These are phyloP conservation scores for Trypethelium eluteriae DNA, from an alignment of 495 filamentous ascomycete species.

Conservation along the genomic window DNA sequence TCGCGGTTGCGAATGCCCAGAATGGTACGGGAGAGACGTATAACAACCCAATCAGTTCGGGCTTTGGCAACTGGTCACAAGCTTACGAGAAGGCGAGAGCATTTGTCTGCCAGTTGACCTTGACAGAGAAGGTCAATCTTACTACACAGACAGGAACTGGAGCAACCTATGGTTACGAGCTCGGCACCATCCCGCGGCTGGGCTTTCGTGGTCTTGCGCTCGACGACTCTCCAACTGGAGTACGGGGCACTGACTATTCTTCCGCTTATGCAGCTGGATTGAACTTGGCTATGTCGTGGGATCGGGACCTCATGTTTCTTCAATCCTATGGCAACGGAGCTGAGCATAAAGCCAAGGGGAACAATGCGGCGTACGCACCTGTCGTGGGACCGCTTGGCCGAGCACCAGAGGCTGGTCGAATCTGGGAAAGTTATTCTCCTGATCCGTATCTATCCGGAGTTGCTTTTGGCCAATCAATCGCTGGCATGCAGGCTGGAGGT, in stretches of 20 bases:
- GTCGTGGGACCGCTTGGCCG: constrained; percentile 44
- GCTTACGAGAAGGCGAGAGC: constrained; percentile 66
- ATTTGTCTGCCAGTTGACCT: constrained; percentile 73
- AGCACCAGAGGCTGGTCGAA: constrained; percentile 67
- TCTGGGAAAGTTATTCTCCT: constrained; percentile 69
- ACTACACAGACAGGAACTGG: constrained; percentile 46
- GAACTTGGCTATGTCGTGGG: constrained; percentile 27
- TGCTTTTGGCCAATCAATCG: constrained; percentile 64
- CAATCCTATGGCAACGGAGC: constrained; percentile 31
- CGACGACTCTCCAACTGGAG: constrained; percentile 44
- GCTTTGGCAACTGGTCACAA: constrained; percentile 50
- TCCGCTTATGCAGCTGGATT: constrained; percentile 25
- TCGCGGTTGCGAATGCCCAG: neutral
- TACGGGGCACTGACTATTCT: constrained; percentile 29
- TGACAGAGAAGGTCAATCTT: constrained; percentile 83
- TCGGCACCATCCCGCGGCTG: constrained; percentile 35
- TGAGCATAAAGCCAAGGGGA: constrained; percentile 49
- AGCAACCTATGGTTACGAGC: constrained; percentile 9
- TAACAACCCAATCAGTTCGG: constrained; percentile 9
- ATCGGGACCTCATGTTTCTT: constrained; percentile 20
- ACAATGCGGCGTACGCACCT: constrained; percentile 50
- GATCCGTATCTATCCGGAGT: constrained; percentile 72
- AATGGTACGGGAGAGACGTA: neutral
- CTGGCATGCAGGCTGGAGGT: constrained; percentile 75
- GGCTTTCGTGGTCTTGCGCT: constrained; percentile 44